phyloP scores from a whole-genome alignment of 805 yeast genomes.

The Komagataella mondaviorum region DNA sequence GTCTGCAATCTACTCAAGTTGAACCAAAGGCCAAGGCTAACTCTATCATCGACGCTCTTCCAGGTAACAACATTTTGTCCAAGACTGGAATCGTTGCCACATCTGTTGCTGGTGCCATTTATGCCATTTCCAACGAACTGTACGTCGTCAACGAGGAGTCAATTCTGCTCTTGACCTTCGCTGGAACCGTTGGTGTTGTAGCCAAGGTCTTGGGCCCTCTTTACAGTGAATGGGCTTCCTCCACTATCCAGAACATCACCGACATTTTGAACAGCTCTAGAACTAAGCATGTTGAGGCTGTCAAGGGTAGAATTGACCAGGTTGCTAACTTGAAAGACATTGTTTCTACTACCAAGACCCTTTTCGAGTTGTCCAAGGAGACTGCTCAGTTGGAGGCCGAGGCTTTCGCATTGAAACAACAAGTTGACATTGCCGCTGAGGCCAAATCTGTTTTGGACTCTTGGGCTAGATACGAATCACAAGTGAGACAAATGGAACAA shows the following conservation, averaged over 20 bases:
- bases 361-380: constrained; percentile 91
- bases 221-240: constrained; percentile 89
- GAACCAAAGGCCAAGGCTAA: constrained; percentile 90
- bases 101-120: constrained; percentile 84
- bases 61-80: constrained; percentile 78
- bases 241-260: constrained; percentile 69
- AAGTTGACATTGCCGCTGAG: constrained; percentile 74
- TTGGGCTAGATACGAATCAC: constrained; percentile 97
- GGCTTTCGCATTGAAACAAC: constrained; percentile 86
- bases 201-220: constrained; percentile 89
- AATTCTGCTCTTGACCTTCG: constrained; percentile 67
- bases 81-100: constrained; percentile 96
- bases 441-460: constrained; percentile 95
- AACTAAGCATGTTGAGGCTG: constrained; percentile 83
- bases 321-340: constrained; percentile 88
- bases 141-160: constrained; percentile 93
- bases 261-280: constrained; percentile 79
- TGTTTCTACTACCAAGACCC: constrained; percentile 78
- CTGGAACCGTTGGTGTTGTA: constrained; percentile 58
- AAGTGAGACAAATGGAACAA: constrained; percentile 94
- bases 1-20: constrained; percentile 52
- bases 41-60: constrained; percentile 81
- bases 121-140: constrained; percentile 88
- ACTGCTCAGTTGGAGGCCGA: constrained; percentile 93
- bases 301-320: constrained; percentile 78